These are phyloP conservation scores for Sclerotinia borealis DNA, from an alignment of 2,329 filamentous ascomycete species.

Conservation along the genomic window DNA sequence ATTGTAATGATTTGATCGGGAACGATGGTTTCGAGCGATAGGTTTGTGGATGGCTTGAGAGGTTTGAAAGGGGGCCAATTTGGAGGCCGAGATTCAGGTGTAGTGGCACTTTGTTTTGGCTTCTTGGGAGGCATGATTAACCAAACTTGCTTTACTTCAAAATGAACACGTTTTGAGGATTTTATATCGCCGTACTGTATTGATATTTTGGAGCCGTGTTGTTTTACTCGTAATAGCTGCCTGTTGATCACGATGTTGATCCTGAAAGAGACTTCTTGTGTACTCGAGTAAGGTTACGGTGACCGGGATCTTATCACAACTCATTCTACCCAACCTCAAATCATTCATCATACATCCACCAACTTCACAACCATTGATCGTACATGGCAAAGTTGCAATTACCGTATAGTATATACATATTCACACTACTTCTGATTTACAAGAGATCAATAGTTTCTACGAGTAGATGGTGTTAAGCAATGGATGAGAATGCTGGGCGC, in stretches of 20 bases:
- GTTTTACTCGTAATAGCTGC: not conserved
- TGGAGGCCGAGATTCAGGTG: conserved; percentile 30
- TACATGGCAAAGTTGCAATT: not conserved
- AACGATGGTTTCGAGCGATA: conserved; percentile 45
- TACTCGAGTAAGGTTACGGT: conserved; percentile 1
- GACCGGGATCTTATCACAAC: not conserved
- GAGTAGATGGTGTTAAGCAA: not conserved
- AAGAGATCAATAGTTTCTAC: not conserved
- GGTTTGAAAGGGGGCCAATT: conserved; percentile 59
- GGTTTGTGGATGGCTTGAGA: conserved; percentile 49
- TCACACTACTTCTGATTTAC: rapidly evolving
- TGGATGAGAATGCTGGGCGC: not conserved
- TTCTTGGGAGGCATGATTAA: conserved; percentile 19
- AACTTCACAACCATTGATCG: too few species aligned
- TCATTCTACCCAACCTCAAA: not conserved
- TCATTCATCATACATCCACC: not conserved
- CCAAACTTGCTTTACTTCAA: not conserved
- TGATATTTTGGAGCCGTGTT: not conserved
- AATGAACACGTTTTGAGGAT: not conserved
- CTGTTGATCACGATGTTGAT: too few species aligned
- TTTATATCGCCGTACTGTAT: not conserved
- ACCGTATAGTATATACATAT: not conserved
- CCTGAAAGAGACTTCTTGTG: not conserved
- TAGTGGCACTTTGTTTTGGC: conserved; percentile 13
- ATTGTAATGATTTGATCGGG: conserved; percentile 58